Base-by-base conservation (phyloP, 148 eudicot genomes). In the Silene conica region DNA sequence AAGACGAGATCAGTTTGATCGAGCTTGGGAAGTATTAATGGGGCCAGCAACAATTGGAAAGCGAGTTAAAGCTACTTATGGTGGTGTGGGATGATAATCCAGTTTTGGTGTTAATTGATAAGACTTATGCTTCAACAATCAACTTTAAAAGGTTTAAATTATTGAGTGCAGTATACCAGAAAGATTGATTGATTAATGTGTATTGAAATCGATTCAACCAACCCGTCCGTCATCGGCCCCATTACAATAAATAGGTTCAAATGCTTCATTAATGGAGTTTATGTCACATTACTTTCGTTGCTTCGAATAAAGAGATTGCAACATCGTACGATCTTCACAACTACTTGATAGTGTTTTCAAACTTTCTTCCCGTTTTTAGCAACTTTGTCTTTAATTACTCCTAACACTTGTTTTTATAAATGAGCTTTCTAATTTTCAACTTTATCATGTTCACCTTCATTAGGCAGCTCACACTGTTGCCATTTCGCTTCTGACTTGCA, bases 191-290 rank as follows among this genome's bases (percentile, higher is more conserved):
- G 43, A 38, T 38, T 0, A 3, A 38, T 38, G 43, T 38, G 70
- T 43, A 52, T 25, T 15, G 26, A 3, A 52, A 25, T 71, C 16
- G 14, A 3, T 63, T 75, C 78, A 76, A 76, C 78, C 26, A 76
- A 76, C 73, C 14, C 18, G 73, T 76, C 67, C 78, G 58, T 54
- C 31, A 45, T 46, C 31, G 6, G 23, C 38, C n/a, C 21, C 23
- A 50, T 50, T 13, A 1, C 9, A 50, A 50, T 50, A 50, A 50
- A 50, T 50, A 50, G 16, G 16, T 2, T 12, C 16, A 50, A 50
- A 15, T 3, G 55, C 55, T 50, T 50, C 55, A 50, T 50, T 3
- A 50, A 50, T 50, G 13, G 13, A 48, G 52, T 48, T 48, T 48
- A 48, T 48, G 55, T 50, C 55, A 50, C 55, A 50, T 13, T 55